Conservation (phyloP, 768 basidiomycete species). For the Psilocybe subaeruginosa region DNA sequence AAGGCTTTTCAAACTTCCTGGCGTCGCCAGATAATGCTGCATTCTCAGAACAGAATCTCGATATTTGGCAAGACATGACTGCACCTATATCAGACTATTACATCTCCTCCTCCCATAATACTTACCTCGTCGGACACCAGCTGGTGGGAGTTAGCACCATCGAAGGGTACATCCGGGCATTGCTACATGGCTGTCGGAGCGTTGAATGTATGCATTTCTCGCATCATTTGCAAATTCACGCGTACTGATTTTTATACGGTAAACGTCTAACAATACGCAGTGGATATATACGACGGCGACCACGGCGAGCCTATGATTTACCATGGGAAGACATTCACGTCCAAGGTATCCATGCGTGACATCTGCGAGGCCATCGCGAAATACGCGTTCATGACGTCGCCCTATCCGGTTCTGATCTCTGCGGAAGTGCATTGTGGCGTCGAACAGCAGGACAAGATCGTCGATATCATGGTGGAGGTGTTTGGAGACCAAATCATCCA, state of each 20-base stretch:
- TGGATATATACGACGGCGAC: slow-evolving; percentile 93
- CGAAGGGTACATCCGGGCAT: slow-evolving; percentile 90
- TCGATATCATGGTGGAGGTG: slow-evolving; percentile 64
- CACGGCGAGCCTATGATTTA: slow-evolving; percentile 76
- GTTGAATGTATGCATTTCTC: slow-evolving; percentile 74
- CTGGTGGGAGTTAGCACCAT: slow-evolving; percentile 87
- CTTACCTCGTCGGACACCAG: slow-evolving; percentile 87
- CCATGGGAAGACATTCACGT: slow-evolving; percentile 89
- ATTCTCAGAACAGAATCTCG: slow-evolving; percentile 41
- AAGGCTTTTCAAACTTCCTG: slow-evolving; percentile 79
- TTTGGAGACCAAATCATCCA: slow-evolving; percentile 46
- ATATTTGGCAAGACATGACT: slow-evolving; percentile 84
- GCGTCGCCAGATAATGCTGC: slow-evolving; percentile 75
- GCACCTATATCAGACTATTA: slow-evolving; percentile 86
- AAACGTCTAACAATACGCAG: slow-evolving; percentile 38
- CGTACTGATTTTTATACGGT: slow-evolving; percentile 5
- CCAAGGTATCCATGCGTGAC: slow-evolving; percentile 79
- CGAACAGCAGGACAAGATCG: slow-evolving; percentile 80
- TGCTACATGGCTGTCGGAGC: slow-evolving; percentile 89
- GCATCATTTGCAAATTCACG: slow-evolving; percentile 28
- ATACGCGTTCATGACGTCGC: slow-evolving; percentile 90
- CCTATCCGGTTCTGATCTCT: slow-evolving; percentile 91
- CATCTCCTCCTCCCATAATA: slow-evolving; percentile 92
- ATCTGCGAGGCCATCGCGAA: slow-evolving; percentile 83
- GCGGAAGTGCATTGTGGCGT: slow-evolving; percentile 89